A percentile compares a stretch with the other conserved stretches of the same genome.
phyloP scores from a whole-genome alignment of 257 asterid species.

The Datura wrightii region DNA sequence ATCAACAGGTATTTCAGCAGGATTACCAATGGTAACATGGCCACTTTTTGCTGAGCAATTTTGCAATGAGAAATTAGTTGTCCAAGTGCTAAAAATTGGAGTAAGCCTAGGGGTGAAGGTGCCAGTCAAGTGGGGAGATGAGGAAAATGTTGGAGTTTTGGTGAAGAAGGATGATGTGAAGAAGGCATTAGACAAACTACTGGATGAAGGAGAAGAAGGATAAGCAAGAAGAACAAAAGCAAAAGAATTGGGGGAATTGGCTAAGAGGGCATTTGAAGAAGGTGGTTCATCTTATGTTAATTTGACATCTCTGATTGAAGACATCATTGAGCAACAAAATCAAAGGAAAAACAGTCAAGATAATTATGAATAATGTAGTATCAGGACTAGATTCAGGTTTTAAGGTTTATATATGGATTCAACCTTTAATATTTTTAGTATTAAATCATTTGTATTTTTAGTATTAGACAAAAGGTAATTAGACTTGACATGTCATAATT shows the following conservation, averaged over 20 bases:
- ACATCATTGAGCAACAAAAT: slow-evolving; percentile 33
- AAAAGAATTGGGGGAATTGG: slow-evolving; percentile 41
- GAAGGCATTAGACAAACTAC: slow-evolving; percentile 41
- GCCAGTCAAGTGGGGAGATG: slow-evolving; percentile 56
- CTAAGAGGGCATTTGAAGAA: slow-evolving; percentile 42
- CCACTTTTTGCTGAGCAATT: slow-evolving; percentile 59
- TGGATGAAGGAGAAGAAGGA: slow-evolving; percentile 50
- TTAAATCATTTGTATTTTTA: too few relatives aligned
- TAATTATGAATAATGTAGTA: neutral
- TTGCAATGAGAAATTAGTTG: slow-evolving; percentile 44
- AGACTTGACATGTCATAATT: too few relatives aligned
- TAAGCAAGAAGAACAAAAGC: slow-evolving; percentile 42
- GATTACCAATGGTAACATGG: slow-evolving; percentile 54
- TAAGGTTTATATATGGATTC: too few relatives aligned
- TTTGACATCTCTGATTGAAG: slow-evolving; percentile 49
- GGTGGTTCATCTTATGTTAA: slow-evolving; percentile 44
- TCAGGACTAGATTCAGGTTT: too few relatives aligned
- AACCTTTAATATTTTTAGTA: too few relatives aligned
- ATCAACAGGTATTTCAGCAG: slow-evolving; percentile 38
- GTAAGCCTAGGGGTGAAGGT: slow-evolving; percentile 45
- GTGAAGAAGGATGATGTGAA: slow-evolving; percentile 46
- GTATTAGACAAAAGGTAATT: too few relatives aligned
- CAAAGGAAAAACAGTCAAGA: neutral
- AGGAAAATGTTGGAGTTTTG: slow-evolving; percentile 46
- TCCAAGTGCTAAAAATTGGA: slow-evolving; percentile 43